phyloP scores from a whole-genome alignment of 768 basidiomycete genomes.

The Amyloporia xantha region DNA sequence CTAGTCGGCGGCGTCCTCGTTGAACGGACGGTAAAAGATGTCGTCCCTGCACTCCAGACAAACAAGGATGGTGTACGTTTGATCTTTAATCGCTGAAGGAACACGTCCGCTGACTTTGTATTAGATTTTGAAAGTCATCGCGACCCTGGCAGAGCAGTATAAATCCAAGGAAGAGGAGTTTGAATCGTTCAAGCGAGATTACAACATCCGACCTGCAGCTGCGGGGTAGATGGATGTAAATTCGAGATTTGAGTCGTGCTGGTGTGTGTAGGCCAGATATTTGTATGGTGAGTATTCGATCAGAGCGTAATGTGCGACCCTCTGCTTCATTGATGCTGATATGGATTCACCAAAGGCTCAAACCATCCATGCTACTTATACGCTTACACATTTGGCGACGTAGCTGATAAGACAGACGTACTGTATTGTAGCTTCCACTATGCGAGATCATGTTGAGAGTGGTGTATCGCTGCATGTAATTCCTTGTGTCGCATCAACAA shows the following conservation, averaged over 20 bases:
- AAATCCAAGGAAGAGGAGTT: slow-evolving; percentile 83
- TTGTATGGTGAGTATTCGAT: background rate
- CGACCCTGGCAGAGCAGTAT: slow-evolving; percentile 79
- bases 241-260: no score
- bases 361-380: no score
- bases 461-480: no score
- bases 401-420: no score
- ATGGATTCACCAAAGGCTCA: no score
- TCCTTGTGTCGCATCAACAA: no score
- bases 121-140: slow-evolving; percentile 79
- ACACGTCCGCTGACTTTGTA: no score
- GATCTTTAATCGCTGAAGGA: background rate
- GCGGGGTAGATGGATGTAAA: background rate
- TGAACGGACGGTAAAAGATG: slow-evolving; percentile 92
- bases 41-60: slow-evolving; percentile 84
- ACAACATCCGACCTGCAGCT: slow-evolving; percentile 57
- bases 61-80: slow-evolving; percentile 77
- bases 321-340: no score
- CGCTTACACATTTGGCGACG: no score
- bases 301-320: no score
- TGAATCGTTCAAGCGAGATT: slow-evolving; percentile 70
- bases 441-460: no score
- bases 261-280: background rate
- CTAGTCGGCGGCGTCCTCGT: slow-evolving; percentile 94
- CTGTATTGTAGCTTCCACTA: no score